These are phyloP conservation scores for Scytalidium lignicola DNA, from an alignment of 2,329 filamentous ascomycete species.

Conservation along the genomic window DNA sequence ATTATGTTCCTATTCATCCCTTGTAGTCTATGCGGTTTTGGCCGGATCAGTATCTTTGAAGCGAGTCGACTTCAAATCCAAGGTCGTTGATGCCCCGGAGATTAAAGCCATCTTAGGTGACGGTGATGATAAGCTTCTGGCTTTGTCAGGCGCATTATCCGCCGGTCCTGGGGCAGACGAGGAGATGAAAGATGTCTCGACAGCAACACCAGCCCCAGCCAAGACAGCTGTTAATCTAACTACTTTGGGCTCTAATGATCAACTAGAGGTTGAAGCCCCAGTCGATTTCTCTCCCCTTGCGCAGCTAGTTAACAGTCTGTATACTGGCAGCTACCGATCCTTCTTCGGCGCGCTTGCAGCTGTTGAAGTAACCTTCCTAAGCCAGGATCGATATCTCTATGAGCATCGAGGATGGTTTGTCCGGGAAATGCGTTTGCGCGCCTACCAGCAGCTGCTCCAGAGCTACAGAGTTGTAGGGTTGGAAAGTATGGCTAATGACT, in stretches of 20 bases:
- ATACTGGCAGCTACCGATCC: constrained; percentile 87
- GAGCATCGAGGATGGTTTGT: constrained; percentile 98
- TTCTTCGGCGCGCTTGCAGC: constrained; percentile 88
- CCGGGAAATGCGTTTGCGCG: constrained; percentile 93
- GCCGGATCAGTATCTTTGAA: constrained; percentile 92
- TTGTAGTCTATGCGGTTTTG: constrained; percentile 93
- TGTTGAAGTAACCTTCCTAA: constrained; percentile 91
- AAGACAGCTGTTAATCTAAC: constrained; percentile 83
- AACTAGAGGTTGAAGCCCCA: constrained; percentile 72
- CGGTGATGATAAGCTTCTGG: constrained; percentile 80
- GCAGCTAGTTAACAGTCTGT: constrained; percentile 83
- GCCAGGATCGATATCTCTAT: constrained; percentile 87
- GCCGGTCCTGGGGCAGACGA: constrained; percentile 78
- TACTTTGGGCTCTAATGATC: constrained; percentile 63
- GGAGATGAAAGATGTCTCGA: constrained; percentile 61
- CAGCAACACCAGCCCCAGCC: constrained; percentile 45
- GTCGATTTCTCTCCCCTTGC: constrained; percentile 88
- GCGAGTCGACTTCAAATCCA: constrained; percentile 97
- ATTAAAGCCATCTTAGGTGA: constrained; percentile 95
- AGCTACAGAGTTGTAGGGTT: constrained; percentile 97
- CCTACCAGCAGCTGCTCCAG: constrained; percentile 94
- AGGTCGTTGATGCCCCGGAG: constrained; percentile 96
- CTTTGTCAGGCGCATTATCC: constrained; percentile 73
- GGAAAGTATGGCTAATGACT: constrained; percentile 94
- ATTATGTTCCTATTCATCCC: constrained; percentile 90